Conservation (phyloP, 2,329 filamentous ascomycete species). For the Penicillium paneum region DNA sequence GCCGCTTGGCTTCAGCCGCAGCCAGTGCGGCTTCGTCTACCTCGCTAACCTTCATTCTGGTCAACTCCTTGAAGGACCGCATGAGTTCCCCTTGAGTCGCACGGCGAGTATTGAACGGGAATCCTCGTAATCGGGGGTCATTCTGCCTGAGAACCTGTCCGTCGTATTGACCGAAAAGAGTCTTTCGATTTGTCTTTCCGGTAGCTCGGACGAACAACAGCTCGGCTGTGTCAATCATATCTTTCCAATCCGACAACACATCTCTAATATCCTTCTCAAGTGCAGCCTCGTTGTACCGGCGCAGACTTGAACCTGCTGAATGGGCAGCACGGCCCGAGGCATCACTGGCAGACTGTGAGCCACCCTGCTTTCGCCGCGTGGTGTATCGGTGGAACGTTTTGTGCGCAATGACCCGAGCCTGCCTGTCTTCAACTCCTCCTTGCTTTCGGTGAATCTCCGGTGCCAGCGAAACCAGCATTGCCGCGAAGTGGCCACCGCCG, state of each 20-base stretch:
- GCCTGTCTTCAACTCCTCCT: conserved; percentile 70
- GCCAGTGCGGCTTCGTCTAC: conserved; percentile 65
- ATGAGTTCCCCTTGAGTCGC: conserved; percentile 94
- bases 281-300: conserved; percentile 91
- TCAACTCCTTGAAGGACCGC: conserved; percentile 90
- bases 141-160: conserved; percentile 76
- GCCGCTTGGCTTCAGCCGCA: conserved; percentile 49
- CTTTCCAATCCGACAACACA: conserved; percentile 79
- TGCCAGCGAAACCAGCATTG: conserved; percentile 86
- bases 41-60: conserved; percentile 78
- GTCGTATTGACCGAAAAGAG: conserved; percentile 87
- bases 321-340: conserved; percentile 90
- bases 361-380: conserved; percentile 91
- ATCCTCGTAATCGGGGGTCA: conserved; percentile 76
- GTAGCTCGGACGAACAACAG: conserved; percentile 86
- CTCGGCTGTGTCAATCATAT: conserved; percentile 77
- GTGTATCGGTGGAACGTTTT: conserved; percentile 99
- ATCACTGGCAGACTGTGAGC: conserved; percentile 90
- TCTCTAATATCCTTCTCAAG: conserved; percentile 82
- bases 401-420: conserved; percentile 85
- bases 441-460: conserved; percentile 72
- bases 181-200: conserved; percentile 78
- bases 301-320: conserved; percentile 83
- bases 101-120: conserved; percentile 88
- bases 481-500: conserved; percentile 93